Percentiles rank a stretch among this genome's conserved stretches.
Evolutionary conservation across 2,329 filamentous ascomycete species (phyloP).

Genomic region (Tolypocladium sp.): DNA sequence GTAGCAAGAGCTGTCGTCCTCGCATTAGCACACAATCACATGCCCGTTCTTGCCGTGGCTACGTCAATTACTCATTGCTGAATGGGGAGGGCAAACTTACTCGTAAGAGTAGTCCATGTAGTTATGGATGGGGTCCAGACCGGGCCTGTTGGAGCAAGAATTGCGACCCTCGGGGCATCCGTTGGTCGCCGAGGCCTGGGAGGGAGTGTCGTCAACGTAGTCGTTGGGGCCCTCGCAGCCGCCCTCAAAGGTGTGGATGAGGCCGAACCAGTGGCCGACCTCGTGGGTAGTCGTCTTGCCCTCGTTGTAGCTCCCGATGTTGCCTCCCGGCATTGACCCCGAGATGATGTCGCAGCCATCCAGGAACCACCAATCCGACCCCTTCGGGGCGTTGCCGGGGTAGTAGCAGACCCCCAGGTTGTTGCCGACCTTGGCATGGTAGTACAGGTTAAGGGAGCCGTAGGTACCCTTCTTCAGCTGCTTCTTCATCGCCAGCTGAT

Average conservation of each 20-base stretch:
- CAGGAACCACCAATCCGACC: slow-evolving; percentile 21
- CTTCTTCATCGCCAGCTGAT: slow-evolving; percentile 33
- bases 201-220: slow-evolving; percentile 29
- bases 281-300: slow-evolving; percentile 29
- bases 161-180: slow-evolving; percentile 29
- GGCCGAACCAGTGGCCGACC: slow-evolving; percentile 39
- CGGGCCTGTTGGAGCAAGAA: slow-evolving; percentile 20
- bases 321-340: slow-evolving; percentile 26
- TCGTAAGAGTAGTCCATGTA: slow-evolving; percentile 33
- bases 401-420: slow-evolving; percentile 27
- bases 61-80: too few species aligned
- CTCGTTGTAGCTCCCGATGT: slow-evolving; percentile 13
- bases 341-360: slow-evolving; percentile 31
- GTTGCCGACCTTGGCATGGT: slow-evolving; percentile 8
- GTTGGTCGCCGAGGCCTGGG: slow-evolving; percentile 18
- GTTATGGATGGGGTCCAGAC: slow-evolving; percentile 27
- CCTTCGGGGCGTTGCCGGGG: slow-evolving; percentile 16
- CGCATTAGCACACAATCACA: not conserved
- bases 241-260: slow-evolving; percentile 38
- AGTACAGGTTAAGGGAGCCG: slow-evolving; percentile 37
- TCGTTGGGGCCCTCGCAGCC: slow-evolving; percentile 27
- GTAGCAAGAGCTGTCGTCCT: not conserved
- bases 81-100: slow-evolving; percentile 14
- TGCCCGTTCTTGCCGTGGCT: too few species aligned
- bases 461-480: slow-evolving; percentile 32